Percentiles rank a stretch among this genome's conserved stretches.
phyloP scores from a whole-genome alignment of 116 monocot species.

The Iris pallida region DNA sequence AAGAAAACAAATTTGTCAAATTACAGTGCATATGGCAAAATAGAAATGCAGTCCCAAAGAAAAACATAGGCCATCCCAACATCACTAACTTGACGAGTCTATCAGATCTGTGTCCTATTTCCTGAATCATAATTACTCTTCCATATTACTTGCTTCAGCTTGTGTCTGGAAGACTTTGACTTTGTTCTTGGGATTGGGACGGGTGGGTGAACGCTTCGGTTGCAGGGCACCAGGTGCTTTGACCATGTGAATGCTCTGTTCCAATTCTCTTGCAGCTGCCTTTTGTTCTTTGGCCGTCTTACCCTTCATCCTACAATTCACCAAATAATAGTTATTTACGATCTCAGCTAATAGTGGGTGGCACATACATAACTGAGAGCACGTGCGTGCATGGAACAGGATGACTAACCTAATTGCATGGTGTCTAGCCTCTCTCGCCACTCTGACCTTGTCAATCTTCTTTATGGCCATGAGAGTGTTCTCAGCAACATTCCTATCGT shows the following conservation, averaged over 20 bases:
- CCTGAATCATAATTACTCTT: conserved; percentile 21
- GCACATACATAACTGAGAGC: too few species aligned
- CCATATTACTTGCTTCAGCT: conserved; percentile 22
- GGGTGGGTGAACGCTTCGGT: conserved; percentile 36
- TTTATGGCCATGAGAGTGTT: conserved; percentile 66
- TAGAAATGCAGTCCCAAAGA: too few species aligned
- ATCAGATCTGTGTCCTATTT: too few species aligned
- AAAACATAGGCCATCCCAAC: too few species aligned
- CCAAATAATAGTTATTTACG: too few species aligned
- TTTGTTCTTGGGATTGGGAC: conserved; percentile 54
- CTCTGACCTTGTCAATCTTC: conserved; percentile 67
- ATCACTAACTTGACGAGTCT: too few species aligned
- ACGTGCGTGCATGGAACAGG: background rate
- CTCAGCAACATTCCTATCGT: conserved; percentile 62
- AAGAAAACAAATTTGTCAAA: too few species aligned
- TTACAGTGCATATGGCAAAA: too few species aligned
- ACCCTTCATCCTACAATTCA: conserved; percentile 41
- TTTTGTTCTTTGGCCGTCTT: conserved; percentile 40
- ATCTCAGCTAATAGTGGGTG: too few species aligned
- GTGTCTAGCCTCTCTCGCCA: conserved; percentile 51
- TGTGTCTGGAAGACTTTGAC: conserved; percentile 39
- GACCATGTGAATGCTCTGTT: conserved; percentile 61
- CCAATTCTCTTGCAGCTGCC: conserved; percentile 51
- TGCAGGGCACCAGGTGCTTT: conserved; percentile 42
- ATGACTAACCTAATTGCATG: conserved; percentile 43